Conservation (phyloP, 1,284 basidiomycete species). For the Marasmius oreades region DNA sequence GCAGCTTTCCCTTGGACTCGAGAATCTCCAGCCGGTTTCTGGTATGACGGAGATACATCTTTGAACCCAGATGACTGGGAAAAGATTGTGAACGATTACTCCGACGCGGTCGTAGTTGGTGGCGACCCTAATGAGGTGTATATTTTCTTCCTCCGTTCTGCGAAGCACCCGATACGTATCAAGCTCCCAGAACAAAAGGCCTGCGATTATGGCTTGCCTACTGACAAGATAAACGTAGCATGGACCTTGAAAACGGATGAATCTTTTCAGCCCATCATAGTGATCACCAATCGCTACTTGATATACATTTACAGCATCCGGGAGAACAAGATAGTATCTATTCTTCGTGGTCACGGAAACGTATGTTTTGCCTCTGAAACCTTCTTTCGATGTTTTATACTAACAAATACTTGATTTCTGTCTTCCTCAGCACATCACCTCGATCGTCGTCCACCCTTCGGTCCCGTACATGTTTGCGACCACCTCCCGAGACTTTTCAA, state of each 20-base stretch:
- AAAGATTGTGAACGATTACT: constrained; percentile 39
- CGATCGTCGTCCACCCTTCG: constrained; percentile 57
- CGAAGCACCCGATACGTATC: constrained; percentile 32
- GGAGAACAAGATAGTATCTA: constrained; percentile 36
- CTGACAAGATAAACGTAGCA: constrained; percentile 34
- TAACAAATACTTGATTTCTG: constrained; percentile 10
- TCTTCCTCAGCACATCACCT: constrained; percentile 42
- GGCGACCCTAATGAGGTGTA: constrained; percentile 30
- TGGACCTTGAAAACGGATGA: constrained; percentile 51
- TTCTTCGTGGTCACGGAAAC: constrained; percentile 65
- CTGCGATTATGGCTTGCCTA: neutral
- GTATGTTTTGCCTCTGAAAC: constrained; percentile 34
- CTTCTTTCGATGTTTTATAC: neutral
- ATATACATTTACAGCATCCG: constrained; percentile 50
- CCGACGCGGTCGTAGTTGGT: constrained; percentile 49
- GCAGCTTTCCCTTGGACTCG: constrained; percentile 59
- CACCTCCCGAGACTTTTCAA: constrained; percentile 64
- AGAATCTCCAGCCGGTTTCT: constrained; percentile 42
- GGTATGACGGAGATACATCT: constrained; percentile 37
- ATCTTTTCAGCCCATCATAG: constrained; percentile 50
- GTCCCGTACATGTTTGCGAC: constrained; percentile 59
- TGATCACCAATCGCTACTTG: constrained; percentile 48
- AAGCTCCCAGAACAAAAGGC: constrained; percentile 24
- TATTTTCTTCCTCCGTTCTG: constrained; percentile 35
- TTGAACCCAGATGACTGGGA: constrained; percentile 41